These are phyloP conservation scores for Hydnum rufescens DNA, from an alignment of 768 basidiomycete genomes.

Conservation along the genomic window DNA sequence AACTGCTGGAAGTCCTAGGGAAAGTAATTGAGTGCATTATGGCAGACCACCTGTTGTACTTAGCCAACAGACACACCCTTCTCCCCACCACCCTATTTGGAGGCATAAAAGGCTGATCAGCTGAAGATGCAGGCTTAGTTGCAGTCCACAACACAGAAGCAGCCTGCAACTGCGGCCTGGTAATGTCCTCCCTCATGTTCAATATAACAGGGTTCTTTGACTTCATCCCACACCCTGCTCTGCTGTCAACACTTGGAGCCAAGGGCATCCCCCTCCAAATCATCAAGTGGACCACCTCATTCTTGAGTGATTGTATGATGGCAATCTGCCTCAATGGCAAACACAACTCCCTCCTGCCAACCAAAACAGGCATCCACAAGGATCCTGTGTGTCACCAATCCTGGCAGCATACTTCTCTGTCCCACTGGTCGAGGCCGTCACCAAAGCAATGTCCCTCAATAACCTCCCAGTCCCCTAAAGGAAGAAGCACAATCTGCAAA, in stretches of 20 bases:
- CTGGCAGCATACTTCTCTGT: no score
- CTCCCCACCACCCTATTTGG: slow-evolving; percentile 15
- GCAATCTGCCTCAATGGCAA: background rate
- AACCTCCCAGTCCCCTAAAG: background rate
- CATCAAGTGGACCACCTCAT: background rate
- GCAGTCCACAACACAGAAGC: slow-evolving; percentile 12
- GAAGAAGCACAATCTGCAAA: background rate
- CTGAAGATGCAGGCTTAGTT: slow-evolving; percentile 10
- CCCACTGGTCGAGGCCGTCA: background rate
- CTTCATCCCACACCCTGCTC: background rate
- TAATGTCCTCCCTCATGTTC: background rate
- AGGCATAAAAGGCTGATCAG: slow-evolving; percentile 7
- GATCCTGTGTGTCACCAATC: background rate
- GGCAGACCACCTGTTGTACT: slow-evolving; percentile 12
- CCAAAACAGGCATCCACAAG: background rate
- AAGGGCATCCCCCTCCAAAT: background rate
- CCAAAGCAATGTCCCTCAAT: background rate
- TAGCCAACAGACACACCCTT: slow-evolving; percentile 13
- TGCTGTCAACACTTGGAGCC: background rate
- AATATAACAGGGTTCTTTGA: no score
- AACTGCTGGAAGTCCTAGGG: slow-evolving; percentile 16
- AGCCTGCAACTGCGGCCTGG: slow-evolving; percentile 3
- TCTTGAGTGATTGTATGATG: background rate
- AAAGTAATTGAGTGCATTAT: slow-evolving; percentile 18
- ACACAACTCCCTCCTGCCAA: background rate